These are phyloP conservation scores for Russula vinacea DNA, from an alignment of 768 basidiomycete species.

Conservation along the genomic window DNA sequence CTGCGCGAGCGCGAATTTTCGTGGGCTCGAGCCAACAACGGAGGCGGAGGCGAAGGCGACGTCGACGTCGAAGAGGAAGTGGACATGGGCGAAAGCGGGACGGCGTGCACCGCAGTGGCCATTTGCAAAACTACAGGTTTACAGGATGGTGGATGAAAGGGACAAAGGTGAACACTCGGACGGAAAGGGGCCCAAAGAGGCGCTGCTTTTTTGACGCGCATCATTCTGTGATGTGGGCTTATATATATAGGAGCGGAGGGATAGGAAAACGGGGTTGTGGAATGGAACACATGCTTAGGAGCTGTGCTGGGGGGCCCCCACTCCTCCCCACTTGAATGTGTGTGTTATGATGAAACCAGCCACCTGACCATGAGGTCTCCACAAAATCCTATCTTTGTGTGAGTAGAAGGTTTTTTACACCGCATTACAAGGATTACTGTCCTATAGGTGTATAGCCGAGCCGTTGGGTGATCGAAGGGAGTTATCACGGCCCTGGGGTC, in stretches of 20 bases:
- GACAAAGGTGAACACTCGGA: neutral
- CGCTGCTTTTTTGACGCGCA: neutral
- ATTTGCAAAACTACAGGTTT: neutral
- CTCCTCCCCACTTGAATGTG: neutral
- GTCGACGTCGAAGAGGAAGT: slow-evolving; percentile 8
- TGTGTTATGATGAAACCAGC: neutral
- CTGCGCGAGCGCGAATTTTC: slow-evolving; percentile 31
- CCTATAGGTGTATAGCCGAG: neutral
- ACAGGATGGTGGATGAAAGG: neutral
- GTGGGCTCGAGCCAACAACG: neutral
- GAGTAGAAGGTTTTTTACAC: neutral
- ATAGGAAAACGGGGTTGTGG: neutral
- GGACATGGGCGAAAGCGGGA: slow-evolving; percentile 2
- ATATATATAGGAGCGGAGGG: slow-evolving; percentile 7
- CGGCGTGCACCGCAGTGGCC: slow-evolving; percentile 20
- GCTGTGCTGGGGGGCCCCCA: neutral
- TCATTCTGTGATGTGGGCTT: neutral
- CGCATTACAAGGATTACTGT: neutral
- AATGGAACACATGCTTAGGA: neutral
- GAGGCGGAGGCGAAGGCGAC: slow-evolving; percentile 5
- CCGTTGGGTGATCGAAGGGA: neutral
- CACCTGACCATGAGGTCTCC: neutral
- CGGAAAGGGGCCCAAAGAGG: neutral
- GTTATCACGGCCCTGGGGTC: neutral
- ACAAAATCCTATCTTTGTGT: neutral